These are phyloP conservation scores for Penicillium dipodomyicola DNA, from an alignment of 495 filamentous ascomycete genomes.

Conservation along the genomic window DNA sequence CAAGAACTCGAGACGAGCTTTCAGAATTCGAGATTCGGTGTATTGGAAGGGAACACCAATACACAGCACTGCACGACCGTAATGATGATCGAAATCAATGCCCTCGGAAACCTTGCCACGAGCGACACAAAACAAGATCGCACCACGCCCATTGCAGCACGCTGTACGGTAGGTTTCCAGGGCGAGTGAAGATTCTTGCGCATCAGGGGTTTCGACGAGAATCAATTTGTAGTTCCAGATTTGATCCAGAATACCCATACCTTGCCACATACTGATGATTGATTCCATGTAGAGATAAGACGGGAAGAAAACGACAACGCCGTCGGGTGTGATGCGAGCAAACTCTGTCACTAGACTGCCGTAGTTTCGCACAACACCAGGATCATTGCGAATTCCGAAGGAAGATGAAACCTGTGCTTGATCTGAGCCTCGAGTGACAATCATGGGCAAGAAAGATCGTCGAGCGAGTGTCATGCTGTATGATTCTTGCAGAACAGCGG, in stretches of 20 bases:
- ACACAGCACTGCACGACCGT: slow-evolving; percentile 92
- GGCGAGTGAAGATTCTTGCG: slow-evolving; percentile 92
- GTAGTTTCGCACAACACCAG: slow-evolving; percentile 91
- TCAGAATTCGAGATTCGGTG: slow-evolving; percentile 94
- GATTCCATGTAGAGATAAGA: slow-evolving; percentile 99
- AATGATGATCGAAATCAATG: slow-evolving; percentile 99
- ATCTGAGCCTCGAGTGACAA: slow-evolving; percentile 92
- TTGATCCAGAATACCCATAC: slow-evolving; percentile 93
- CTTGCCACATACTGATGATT: slow-evolving; percentile 98
- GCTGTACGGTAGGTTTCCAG: slow-evolving; percentile 96
- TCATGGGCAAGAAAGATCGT: slow-evolving; percentile 95
- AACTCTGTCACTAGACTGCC: slow-evolving; percentile 91
- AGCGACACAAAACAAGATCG: slow-evolving; percentile 88
- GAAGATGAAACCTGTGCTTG: slow-evolving; percentile 86
- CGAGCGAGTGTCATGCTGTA: slow-evolving; percentile 96
- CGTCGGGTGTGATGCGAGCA: slow-evolving; percentile 89
- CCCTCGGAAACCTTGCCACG: slow-evolving; percentile 97
- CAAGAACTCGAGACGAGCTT: slow-evolving; percentile 92
- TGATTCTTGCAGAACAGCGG: slow-evolving; percentile 88
- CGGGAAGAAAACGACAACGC: slow-evolving; percentile 98
- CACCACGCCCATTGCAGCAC: slow-evolving; percentile 93
- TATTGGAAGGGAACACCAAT: slow-evolving; percentile 99
- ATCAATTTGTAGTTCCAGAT: slow-evolving; percentile 99
- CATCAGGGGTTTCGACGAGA: slow-evolving; percentile 94
- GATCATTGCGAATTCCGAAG: slow-evolving; percentile 94